Evolutionary conservation across 352 stramenopile species (phyloP).

Genomic region (Globisporangium barbulae): DNA sequence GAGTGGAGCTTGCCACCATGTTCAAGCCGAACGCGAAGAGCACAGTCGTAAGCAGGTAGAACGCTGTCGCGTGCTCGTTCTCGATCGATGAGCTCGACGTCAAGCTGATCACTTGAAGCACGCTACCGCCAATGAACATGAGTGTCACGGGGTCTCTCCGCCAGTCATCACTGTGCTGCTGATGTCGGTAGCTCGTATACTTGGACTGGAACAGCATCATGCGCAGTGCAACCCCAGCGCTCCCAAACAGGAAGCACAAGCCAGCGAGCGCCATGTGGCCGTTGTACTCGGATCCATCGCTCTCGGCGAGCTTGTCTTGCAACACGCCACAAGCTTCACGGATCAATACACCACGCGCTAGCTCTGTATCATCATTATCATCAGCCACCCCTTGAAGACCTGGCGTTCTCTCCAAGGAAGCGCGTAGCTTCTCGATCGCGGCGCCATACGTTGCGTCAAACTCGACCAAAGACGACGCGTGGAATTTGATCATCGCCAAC

Average conservation of each 20-base stretch:
- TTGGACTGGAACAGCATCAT: slow-evolving; percentile 15
- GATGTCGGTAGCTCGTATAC: background rate
- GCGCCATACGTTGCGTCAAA: slow-evolving; percentile 32
- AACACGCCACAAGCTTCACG: slow-evolving; percentile 39
- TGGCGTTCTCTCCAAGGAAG: slow-evolving; percentile 7
- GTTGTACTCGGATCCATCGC: slow-evolving; percentile 81
- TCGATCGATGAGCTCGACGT: slow-evolving; percentile 86
- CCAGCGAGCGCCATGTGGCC: slow-evolving; percentile 30
- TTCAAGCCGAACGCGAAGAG: slow-evolving; percentile 24
- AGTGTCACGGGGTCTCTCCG: background rate
- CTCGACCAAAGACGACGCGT: slow-evolving; percentile 17
- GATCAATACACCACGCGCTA: slow-evolving; percentile 6
- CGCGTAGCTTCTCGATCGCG: slow-evolving; percentile 20
- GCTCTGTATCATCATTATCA: background rate
- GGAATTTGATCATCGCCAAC: slow-evolving; percentile 51
- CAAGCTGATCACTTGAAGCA: slow-evolving; percentile 58
- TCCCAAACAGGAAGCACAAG: slow-evolving; percentile 33
- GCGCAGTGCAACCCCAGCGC: slow-evolving; percentile 15
- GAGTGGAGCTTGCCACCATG: slow-evolving; percentile 13
- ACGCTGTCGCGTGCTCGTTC: slow-evolving; percentile 84
- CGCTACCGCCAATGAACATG: slow-evolving; percentile 16
- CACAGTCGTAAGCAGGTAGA: slow-evolving; percentile 66
- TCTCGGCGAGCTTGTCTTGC: slow-evolving; percentile 49
- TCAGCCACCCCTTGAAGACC: background rate
- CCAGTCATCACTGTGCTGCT: background rate